Conservation (phyloP, 2,329 filamentous ascomycete genomes). For the Pseudogymnoascus sp. region DNA sequence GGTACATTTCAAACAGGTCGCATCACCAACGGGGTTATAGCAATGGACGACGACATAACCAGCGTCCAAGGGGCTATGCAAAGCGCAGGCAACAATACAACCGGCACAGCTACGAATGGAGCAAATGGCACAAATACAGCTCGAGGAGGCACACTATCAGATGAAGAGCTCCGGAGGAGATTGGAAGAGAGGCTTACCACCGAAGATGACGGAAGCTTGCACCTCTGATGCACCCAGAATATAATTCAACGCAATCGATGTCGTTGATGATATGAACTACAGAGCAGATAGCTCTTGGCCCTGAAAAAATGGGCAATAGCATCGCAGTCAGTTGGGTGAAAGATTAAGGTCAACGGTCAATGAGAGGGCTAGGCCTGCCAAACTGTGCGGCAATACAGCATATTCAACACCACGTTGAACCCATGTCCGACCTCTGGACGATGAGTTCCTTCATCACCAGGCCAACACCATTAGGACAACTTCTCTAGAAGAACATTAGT, state of each 20-base stretch:
- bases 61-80: not conserved
- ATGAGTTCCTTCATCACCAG: not conserved
- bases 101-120: constrained; percentile 10
- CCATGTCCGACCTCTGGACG: not conserved
- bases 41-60: constrained; percentile 31
- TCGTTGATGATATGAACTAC: not conserved
- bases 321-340: not conserved
- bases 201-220: constrained; percentile 50
- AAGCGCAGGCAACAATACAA: constrained; percentile 7
- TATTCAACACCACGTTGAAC: not conserved
- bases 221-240: constrained; percentile 39
- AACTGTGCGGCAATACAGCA: not conserved
- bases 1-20: constrained; percentile 56
- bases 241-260: not conserved
- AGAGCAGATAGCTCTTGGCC: not conserved
- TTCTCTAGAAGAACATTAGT: not conserved
- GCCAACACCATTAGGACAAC: not conserved
- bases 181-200: constrained; percentile 47
- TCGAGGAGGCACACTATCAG: constrained; percentile 42
- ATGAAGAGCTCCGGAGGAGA: constrained; percentile 49
- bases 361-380: not conserved
- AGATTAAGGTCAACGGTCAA: not conserved
- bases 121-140: not conserved
- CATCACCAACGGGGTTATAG: constrained; percentile 42
- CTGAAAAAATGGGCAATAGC: not conserved